Evolutionary conservation across 2,329 filamentous ascomycete species (phyloP).

Genomic region (Aspergillus fumigatiaffinis): DNA sequence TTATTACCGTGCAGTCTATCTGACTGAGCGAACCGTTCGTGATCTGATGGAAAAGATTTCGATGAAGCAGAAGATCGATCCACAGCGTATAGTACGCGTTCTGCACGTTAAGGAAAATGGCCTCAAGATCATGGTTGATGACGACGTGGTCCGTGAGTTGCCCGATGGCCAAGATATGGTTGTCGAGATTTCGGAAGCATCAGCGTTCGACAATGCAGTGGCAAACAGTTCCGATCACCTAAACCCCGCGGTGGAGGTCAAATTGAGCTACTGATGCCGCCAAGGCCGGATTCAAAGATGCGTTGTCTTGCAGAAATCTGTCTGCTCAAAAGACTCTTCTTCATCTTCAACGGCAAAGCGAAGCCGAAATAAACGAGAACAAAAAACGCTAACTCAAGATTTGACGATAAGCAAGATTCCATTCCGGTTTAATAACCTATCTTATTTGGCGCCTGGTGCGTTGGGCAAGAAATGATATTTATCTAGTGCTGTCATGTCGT

Average conservation of each 20-base stretch:
- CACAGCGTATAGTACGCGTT: constrained; percentile 64
- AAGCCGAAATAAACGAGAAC: background rate
- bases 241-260: constrained; percentile 42
- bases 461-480: constrained; percentile 1
- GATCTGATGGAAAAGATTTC: constrained; percentile 72
- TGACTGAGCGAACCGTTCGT: constrained; percentile 69
- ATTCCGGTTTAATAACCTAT: background rate
- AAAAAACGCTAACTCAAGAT: background rate
- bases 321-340: background rate
- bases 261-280: constrained; percentile 51
- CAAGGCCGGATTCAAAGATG: constrained; percentile 22
- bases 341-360: background rate
- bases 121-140: constrained; percentile 80
- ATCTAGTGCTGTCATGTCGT: constrained; percentile 2
- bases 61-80: constrained; percentile 75
- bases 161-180: constrained; percentile 89
- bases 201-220: constrained; percentile 41
- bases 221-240: constrained; percentile 2
- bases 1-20: constrained; percentile 80
- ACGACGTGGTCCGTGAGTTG: constrained; percentile 79
- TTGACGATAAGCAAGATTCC: background rate
- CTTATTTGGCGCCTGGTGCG: constrained; percentile 18
- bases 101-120: constrained; percentile 71
- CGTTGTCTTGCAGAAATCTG: background rate
- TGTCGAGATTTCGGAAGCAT: constrained; percentile 60